Evolutionary conservation across 768 basidiomycete genomes (phyloP).

Genomic region (Auricularia sp.): DNA sequence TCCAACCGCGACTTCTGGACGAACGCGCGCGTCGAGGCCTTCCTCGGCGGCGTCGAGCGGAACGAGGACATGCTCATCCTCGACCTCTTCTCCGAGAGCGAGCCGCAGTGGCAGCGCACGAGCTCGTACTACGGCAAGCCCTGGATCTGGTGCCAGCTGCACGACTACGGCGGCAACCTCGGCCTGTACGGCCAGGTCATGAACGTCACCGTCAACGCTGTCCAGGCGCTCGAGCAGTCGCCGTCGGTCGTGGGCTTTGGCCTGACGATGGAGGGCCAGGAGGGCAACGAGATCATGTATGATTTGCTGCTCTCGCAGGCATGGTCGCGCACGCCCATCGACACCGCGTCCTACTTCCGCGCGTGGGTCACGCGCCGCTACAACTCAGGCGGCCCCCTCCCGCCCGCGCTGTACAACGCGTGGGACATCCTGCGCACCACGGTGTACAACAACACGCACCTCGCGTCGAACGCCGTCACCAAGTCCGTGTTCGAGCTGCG

Average conservation of each 20-base stretch:
- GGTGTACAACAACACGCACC: conserved; percentile 29
- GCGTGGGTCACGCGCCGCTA: conserved; percentile 29
- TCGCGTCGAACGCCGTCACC: conserved; percentile 21
- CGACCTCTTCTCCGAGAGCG: conserved; percentile 30
- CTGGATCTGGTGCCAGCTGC: conserved; percentile 34
- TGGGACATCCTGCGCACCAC: conserved; percentile 28
- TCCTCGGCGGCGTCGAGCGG: conserved; percentile 27
- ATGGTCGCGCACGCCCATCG: conserved; percentile 26
- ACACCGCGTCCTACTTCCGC: conserved; percentile 22
- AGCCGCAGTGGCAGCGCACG: conserved; percentile 33
- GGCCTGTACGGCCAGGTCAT: conserved; percentile 29
- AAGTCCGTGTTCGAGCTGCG: conserved; percentile 30
- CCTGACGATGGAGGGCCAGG: conserved; percentile 29
- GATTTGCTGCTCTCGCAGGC: conserved; percentile 32
- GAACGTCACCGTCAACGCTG: conserved; percentile 23
- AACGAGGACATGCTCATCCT: conserved; percentile 31
- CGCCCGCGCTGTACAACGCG: conserved; percentile 19
- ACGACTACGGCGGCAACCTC: conserved; percentile 30
- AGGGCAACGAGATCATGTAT: conserved; percentile 36
- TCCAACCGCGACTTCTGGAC: conserved; percentile 28
- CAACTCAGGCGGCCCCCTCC: conserved; percentile 10
- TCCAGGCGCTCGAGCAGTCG: conserved; percentile 19
- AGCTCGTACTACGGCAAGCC: conserved; percentile 28
- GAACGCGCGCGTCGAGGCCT: conserved; percentile 28
- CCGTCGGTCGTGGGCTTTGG: conserved; percentile 30